These are phyloP conservation scores for Neodidymelliopsis sp. DNA, from an alignment of 2,329 filamentous ascomycete species.

Conservation along the genomic window DNA sequence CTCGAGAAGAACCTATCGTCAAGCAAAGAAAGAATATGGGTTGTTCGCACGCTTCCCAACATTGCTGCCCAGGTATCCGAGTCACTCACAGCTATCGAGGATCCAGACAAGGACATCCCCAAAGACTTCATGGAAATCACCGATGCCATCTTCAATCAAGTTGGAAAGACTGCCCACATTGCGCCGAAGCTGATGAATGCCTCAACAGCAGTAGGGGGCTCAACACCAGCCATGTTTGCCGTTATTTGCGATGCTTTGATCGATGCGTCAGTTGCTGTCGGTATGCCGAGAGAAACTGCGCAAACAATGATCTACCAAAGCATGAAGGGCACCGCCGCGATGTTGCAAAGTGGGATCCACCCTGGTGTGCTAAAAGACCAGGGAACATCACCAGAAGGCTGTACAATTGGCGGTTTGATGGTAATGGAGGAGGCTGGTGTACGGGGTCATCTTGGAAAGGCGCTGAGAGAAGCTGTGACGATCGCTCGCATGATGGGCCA, in stretches of 20 bases:
- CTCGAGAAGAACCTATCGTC: slow-evolving; percentile 49
- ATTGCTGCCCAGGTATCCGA: slow-evolving; percentile 55
- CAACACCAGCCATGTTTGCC: slow-evolving; percentile 44
- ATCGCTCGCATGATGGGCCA: slow-evolving; percentile 55
- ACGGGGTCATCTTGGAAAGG: slow-evolving; percentile 39
- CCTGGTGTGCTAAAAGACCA: slow-evolving; percentile 38
- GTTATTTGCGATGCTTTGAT: slow-evolving; percentile 43
- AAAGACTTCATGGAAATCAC: slow-evolving; percentile 23
- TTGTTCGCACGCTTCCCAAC: slow-evolving; percentile 56
- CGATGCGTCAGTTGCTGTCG: slow-evolving; percentile 41
- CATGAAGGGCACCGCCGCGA: slow-evolving; percentile 40
- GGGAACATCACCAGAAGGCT: slow-evolving; percentile 42
- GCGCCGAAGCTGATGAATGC: slow-evolving; percentile 36
- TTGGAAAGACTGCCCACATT: slow-evolving; percentile 34
- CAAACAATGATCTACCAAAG: slow-evolving; percentile 43
- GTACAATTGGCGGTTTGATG: slow-evolving; percentile 46
- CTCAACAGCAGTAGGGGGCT: slow-evolving; percentile 39
- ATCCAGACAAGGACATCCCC: slow-evolving; percentile 28
- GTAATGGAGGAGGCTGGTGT: slow-evolving; percentile 43
- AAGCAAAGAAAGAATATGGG: slow-evolving; percentile 25
- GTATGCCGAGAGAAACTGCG: slow-evolving; percentile 33
- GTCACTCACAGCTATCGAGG: slow-evolving; percentile 49
- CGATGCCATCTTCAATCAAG: slow-evolving; percentile 31
- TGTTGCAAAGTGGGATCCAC: slow-evolving; percentile 42
- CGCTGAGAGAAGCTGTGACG: slow-evolving; percentile 58